A percentile compares a stretch with the other conserved stretches of the same genome.
Conservation (phyloP, 2,329 filamentous ascomycete species). For the Macrophomina tecta region DNA sequence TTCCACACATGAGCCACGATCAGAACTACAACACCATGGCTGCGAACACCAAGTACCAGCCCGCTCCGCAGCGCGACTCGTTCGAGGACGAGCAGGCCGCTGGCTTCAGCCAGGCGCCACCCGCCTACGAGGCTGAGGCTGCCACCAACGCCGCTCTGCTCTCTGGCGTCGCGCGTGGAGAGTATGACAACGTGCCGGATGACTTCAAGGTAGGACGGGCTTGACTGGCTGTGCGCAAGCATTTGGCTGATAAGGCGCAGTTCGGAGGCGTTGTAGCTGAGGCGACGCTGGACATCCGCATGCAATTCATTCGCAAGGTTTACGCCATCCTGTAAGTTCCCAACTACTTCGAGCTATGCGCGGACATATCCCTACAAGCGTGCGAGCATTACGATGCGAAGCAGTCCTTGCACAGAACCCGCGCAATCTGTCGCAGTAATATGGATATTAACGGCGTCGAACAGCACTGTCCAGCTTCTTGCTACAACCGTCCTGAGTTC, state of each 20-base stretch:
- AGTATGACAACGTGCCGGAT: constrained; percentile 91
- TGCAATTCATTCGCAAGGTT: constrained; percentile 96
- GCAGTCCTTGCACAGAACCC: not conserved
- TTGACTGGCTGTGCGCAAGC: not conserved
- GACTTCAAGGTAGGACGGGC: constrained; percentile 79
- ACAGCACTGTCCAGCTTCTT: constrained; percentile 80
- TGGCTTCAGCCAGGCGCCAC: constrained; percentile 75
- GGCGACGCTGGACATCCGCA: constrained; percentile 92
- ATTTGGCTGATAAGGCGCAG: constrained; percentile 50
- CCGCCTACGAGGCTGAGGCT: constrained; percentile 72
- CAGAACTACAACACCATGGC: constrained; percentile 28
- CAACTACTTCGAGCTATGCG: constrained; percentile 37
- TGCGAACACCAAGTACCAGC: constrained; percentile 76
- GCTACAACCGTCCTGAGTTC: constrained; percentile 80
- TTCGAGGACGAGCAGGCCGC: constrained; percentile 65
- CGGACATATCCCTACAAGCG: not conserved
- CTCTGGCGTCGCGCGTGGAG: constrained; percentile 70
- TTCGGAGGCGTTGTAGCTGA: constrained; percentile 94
- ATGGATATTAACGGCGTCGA: not conserved
- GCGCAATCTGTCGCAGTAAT: constrained; percentile 41
- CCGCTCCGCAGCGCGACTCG: constrained; percentile 85
- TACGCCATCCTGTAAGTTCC: constrained; percentile 79
- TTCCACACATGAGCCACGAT: constrained; percentile 7
- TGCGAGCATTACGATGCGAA: not conserved
- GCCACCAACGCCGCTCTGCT: constrained; percentile 65